Percentiles rank a stretch among this genome's conserved stretches.
phyloP scores from a whole-genome alignment of 768 basidiomycete genomes.

The Boletellus ananas region DNA sequence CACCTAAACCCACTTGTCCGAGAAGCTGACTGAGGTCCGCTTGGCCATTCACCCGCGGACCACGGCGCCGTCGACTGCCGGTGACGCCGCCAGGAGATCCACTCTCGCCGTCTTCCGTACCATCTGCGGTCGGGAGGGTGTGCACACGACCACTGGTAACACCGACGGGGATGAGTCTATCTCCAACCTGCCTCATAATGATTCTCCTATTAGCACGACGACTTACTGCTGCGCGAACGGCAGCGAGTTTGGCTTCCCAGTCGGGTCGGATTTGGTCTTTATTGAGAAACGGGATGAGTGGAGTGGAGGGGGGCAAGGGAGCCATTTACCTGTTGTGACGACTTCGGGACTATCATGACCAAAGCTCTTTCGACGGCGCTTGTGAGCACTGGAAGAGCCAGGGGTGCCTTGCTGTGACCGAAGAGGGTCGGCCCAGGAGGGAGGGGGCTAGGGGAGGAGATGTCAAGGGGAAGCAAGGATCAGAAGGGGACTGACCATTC shows the following conservation, averaged over 20 bases:
- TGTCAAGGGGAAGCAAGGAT: neutral
- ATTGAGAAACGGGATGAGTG: slow-evolving; percentile 6
- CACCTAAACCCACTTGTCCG: slow-evolving; percentile 61
- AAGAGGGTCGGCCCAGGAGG: slow-evolving; percentile 52
- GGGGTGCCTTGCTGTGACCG: slow-evolving; percentile 41
- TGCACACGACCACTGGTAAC: slow-evolving; percentile 87
- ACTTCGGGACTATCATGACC: slow-evolving; percentile 84
- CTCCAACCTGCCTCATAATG: slow-evolving; percentile 98
- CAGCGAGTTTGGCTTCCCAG: slow-evolving; percentile 94
- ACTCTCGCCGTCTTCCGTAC: slow-evolving; percentile 40
- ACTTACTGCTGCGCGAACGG: slow-evolving; percentile 93
- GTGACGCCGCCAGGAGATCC: slow-evolving; percentile 32
- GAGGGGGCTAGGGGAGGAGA: slow-evolving; percentile 31
- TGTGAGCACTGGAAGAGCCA: slow-evolving; percentile 46
- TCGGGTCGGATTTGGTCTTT: slow-evolving; percentile 95
- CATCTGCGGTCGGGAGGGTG: slow-evolving; percentile 57
- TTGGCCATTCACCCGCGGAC: slow-evolving; percentile 47
- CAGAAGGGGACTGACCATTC: slow-evolving; percentile 46
- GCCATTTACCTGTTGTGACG: slow-evolving; percentile 74
- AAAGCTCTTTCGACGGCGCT: slow-evolving; percentile 84
- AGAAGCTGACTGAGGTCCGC: slow-evolving; percentile 62
- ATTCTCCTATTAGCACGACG: slow-evolving; percentile 93
- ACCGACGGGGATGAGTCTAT: slow-evolving; percentile 94
- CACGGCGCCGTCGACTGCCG: slow-evolving; percentile 55
- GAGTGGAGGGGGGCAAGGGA: slow-evolving; percentile 4